Evolutionary conservation across 176 grass and related monocot species (phyloP), one percentile per base, ranked within the genome.

Genomic region (Aegilops sharonensis): DNA sequence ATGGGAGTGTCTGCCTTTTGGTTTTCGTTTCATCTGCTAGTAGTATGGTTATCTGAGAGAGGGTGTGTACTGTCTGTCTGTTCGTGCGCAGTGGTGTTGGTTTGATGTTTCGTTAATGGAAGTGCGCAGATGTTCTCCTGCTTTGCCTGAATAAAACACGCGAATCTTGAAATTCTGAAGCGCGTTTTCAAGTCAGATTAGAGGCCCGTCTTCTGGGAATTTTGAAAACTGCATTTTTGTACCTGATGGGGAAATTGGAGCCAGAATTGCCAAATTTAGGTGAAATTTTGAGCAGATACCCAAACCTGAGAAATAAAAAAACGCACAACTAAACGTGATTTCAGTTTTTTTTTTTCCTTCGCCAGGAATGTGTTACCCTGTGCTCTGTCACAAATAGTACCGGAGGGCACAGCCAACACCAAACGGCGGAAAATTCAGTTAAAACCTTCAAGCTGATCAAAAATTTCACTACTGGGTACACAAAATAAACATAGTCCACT

Each of bases 61-160:
- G 54, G 21, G 59, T 24, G 59, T 62, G 21, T 24, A 0, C 21
- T 62, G 8, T 62, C 21, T 62, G 8, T 62, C n/a, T 24, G n/a
- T 62, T 57, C 2, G n/a, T 62, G 13, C 31, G 29, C 1, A 23
- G 24, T 76, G 72, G 5, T 79, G 15, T 7, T 68, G 9, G n/a
- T 47, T 20, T 14, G 7, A 50, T 47, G 63, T 20, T 81, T 34
- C 17, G 63, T 34, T 5, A 8, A 82, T 71, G 65, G 20, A 52
- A 82, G 9, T 57, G 45, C 6, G 45, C 6, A 0, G 45, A 70
- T 82, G 80, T 5, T 82, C 5, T 50, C 39, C 20, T 57, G 65
- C 70, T 68, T 83, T 61, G 50, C 30, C 48, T 74, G 57, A 79
- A 87, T 63, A 87, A 78, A 78, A 25, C 23, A 45, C 21, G 32